phyloP scores from a whole-genome alignment of 2,329 filamentous ascomycete species.

The Fusarium solani-melongenae region DNA sequence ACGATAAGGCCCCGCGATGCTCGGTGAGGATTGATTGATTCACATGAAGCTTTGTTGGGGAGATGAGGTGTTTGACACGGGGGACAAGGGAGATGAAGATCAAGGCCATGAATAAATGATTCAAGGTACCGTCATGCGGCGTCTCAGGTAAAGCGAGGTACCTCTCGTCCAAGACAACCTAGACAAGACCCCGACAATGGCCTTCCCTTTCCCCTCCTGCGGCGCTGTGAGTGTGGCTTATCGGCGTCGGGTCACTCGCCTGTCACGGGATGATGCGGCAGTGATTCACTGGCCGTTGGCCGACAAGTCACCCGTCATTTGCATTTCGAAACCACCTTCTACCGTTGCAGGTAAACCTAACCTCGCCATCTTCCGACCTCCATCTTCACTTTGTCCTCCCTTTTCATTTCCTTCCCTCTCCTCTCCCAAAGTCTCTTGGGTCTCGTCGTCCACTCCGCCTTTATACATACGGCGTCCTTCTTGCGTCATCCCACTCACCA shows the following conservation, averaged over 20 bases:
- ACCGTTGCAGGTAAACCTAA: constrained; percentile 22
- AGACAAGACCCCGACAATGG: neutral
- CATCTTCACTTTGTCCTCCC: constrained; percentile 17
- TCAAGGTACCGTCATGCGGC: constrained; percentile 14
- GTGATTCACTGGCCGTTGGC: constrained; percentile 44
- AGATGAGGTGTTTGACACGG: constrained; percentile 8
- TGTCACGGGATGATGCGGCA: constrained; percentile 47
- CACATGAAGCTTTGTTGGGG: constrained; percentile 3
- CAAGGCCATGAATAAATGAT: neutral
- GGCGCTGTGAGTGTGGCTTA: constrained; percentile 40
- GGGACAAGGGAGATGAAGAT: constrained; percentile 5
- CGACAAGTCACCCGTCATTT: constrained; percentile 41
- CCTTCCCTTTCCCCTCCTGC: neutral
- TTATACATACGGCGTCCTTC: constrained; percentile 19
- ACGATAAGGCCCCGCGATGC: constrained; percentile 38
- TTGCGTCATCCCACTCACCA: constrained; percentile 37
- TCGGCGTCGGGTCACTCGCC: constrained; percentile 40
- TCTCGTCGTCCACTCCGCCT: constrained; percentile 6
- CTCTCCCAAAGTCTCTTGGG: neutral
- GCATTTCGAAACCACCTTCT: constrained; percentile 35
- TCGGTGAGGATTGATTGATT: constrained; percentile 18
- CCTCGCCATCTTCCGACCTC: constrained; percentile 26
- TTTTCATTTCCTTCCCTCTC: constrained; percentile 2
- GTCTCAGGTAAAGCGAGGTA: constrained; percentile 28
- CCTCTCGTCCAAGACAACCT: neutral